These are phyloP conservation scores for Hylodesmum podocarpum DNA, from an alignment of 306 rosid genomes.

Conservation along the genomic window DNA sequence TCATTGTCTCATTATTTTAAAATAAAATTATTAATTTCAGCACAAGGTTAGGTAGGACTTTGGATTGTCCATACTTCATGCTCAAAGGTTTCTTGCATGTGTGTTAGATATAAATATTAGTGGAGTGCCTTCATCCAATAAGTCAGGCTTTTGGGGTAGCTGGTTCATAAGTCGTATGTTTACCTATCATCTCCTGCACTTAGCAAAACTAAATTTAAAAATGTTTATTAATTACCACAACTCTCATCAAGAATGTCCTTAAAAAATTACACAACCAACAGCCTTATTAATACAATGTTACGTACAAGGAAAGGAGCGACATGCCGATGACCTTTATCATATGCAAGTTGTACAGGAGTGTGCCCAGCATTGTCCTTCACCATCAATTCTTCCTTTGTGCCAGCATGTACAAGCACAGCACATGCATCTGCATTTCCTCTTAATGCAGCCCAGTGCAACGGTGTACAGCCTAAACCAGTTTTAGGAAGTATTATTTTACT, in stretches of 20 bases:
- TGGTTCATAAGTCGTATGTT: background rate
- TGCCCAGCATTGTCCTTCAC: conserved; percentile 84
- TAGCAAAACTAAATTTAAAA: conserved; percentile 24
- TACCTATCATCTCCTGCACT: conserved; percentile 1
- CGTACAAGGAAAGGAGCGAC: conserved; percentile 93
- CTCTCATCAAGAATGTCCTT: conserved; percentile 19
- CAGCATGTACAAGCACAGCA: conserved; percentile 87
- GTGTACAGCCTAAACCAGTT: conserved; percentile 76
- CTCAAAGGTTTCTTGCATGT: background rate
- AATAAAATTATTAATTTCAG: background rate
- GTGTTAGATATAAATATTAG: conserved; percentile 7
- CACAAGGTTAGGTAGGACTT: conserved; percentile 1
- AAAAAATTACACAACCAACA: conserved; percentile 23
- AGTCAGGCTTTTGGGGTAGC: background rate
- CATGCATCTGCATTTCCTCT: conserved; percentile 79
- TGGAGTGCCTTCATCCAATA: background rate
- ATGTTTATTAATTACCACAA: conserved; percentile 21
- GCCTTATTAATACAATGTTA: conserved; percentile 46
- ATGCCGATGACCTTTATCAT: conserved; percentile 93
- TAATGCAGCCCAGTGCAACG: conserved; percentile 95
- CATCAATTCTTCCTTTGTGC: conserved; percentile 75
- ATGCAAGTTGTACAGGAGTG: conserved; percentile 88
- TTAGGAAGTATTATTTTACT: conserved; percentile 23
- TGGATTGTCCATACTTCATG: conserved; percentile 9
- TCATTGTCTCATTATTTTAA: background rate